Base-by-base conservation (phyloP, 202 grass and related monocot species). In the Elaeis oleifera region DNA sequence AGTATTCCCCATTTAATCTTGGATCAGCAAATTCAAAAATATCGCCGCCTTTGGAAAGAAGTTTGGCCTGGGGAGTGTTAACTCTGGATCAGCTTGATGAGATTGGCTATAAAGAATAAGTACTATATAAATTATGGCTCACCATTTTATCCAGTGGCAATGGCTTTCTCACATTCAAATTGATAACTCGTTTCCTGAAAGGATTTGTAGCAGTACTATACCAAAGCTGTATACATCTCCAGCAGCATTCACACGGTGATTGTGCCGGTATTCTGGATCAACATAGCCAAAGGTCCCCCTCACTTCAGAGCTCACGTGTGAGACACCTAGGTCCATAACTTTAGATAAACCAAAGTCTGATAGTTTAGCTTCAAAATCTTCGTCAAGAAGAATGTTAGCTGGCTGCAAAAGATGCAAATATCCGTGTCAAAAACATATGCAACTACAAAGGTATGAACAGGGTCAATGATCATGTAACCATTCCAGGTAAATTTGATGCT, bases 261-360 rank as follows among this genome's bases (percentile, higher is more conserved):
- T 90, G 54, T 90, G 69, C 23, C 86, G 81, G 79, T 90, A 90
- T 60, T 90, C 86, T 22, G 86, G 81, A 65, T 85, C 79, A n/a
- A 90, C 79, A 36, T 90, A 90, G 57, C 86, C 86, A 50, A 90
- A 90, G 14, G 86, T 90, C 74, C 79, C 86, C 77, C 86, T 68
- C 36, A 90, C 86, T 70, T 90, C 78, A 13, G 86, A 90, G 64
- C 79, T 90, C 54, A 90, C 75, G 3, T 79, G 78, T 0, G 81
- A 90, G 2, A 74, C 75, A 54, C 75, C 79, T 27, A 76, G 32
- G 56, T 85, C 82, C 0, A 85, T 81, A 54, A 81, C 69, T 51
- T 74, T 85, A 4, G 86, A 90, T 31, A 90, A 25, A 50, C 81
- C 81, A 7, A 90, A 85, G 60, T 90, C 86, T 0, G 78, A 84